These are phyloP conservation scores for Euphrasia confusa DNA, from an alignment of 257 asterid species.

Conservation along the genomic window DNA sequence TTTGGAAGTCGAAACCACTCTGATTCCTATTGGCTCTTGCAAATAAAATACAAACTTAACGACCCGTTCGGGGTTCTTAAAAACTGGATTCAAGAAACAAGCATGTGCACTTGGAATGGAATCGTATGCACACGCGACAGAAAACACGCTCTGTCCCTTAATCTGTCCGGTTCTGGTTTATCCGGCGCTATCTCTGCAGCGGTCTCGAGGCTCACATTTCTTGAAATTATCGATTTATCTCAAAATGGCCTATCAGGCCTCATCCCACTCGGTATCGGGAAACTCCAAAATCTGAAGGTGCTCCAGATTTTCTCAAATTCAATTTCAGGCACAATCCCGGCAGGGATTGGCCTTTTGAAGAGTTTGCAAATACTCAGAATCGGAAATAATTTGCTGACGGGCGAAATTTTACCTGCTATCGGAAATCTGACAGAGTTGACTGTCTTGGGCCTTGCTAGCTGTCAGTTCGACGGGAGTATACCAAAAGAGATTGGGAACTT, in stretches of 20 bases:
- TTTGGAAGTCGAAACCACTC: slow-evolving; percentile 18
- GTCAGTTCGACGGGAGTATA: slow-evolving; percentile 65
- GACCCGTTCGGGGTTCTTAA: slow-evolving; percentile 55
- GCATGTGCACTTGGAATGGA: slow-evolving; percentile 70
- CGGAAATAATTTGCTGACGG: slow-evolving; percentile 70
- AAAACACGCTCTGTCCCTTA: slow-evolving; percentile 40
- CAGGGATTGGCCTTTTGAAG: slow-evolving; percentile 50
- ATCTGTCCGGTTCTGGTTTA: slow-evolving; percentile 56
- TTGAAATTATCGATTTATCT: slow-evolving; percentile 61
- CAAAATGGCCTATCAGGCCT: slow-evolving; percentile 53
- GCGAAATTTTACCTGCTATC: slow-evolving; percentile 37
- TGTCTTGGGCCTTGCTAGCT: slow-evolving; percentile 61
- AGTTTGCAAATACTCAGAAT: slow-evolving; percentile 64
- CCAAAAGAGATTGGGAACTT: slow-evolving; percentile 64
- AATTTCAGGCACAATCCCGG: slow-evolving; percentile 55
- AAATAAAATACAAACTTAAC: slow-evolving; percentile 53
- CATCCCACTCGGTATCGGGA: slow-evolving; percentile 52
- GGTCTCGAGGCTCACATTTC: slow-evolving; percentile 48
- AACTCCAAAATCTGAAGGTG: slow-evolving; percentile 51
- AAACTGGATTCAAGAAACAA: slow-evolving; percentile 53
- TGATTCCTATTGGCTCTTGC: slow-evolving; percentile 40
- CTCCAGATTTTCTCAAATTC: slow-evolving; percentile 62
- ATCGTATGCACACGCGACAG: slow-evolving; percentile 57
- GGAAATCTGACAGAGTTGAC: slow-evolving; percentile 58
- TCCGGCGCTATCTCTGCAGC: slow-evolving; percentile 50